phyloP scores from a whole-genome alignment of 2,329 filamentous ascomycete genomes.

The Epichloe hybrida region DNA sequence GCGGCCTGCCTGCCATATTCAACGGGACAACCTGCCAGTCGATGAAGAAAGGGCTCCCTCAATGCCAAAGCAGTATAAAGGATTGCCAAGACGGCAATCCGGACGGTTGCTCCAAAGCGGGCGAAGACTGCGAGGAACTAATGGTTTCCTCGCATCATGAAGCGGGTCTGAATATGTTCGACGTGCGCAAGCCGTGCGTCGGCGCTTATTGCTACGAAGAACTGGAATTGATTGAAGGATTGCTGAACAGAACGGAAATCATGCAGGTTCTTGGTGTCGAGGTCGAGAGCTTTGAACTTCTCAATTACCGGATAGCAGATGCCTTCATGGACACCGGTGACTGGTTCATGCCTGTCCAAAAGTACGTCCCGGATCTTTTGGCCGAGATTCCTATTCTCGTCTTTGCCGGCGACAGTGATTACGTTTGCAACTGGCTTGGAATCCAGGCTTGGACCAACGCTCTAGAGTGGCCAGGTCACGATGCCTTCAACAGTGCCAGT shows the following conservation, averaged over 20 bases:
- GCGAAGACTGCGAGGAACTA: too few species aligned
- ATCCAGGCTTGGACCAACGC: slow-evolving; percentile 92
- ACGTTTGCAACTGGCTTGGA: slow-evolving; percentile 96
- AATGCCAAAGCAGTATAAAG: too few species aligned
- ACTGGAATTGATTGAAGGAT: too few species aligned
- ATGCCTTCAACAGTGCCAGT: slow-evolving; percentile 60
- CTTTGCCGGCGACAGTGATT: slow-evolving; percentile 83
- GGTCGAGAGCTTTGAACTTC: slow-evolving; percentile 79
- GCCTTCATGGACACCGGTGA: slow-evolving; percentile 90
- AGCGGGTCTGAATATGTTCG: too few species aligned
- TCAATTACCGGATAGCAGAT: slow-evolving; percentile 84
- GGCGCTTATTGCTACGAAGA: too few species aligned
- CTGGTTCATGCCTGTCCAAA: slow-evolving; percentile 97
- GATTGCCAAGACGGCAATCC: too few species aligned
- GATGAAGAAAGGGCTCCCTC: too few species aligned
- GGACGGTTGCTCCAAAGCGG: too few species aligned
- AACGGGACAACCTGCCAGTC: too few species aligned
- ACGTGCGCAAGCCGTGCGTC: too few species aligned
- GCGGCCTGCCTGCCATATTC: slow-evolving; percentile 28
- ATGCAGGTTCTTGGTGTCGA: slow-evolving; percentile 82
- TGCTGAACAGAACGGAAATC: slow-evolving; percentile 35
- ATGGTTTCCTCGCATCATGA: too few species aligned
- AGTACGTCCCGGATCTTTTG: slow-evolving; percentile 69
- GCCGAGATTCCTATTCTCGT: slow-evolving; percentile 88
- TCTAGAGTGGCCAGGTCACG: slow-evolving; percentile 84